Conservation (phyloP, 805 yeast species). For the Saccharomycopsis capsularis region DNA sequence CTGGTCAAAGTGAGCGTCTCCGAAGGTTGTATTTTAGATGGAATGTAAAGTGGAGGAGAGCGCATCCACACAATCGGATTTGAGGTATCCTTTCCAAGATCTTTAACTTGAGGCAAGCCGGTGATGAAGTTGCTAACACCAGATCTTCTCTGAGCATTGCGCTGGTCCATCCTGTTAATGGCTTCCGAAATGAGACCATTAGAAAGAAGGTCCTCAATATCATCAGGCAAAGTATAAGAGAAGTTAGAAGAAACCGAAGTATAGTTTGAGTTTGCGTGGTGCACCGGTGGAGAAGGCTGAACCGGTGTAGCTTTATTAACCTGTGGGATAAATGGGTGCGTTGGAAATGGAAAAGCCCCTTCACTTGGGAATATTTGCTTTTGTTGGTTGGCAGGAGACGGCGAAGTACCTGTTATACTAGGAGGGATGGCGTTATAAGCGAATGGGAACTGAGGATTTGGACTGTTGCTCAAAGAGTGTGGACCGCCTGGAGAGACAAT, state of each 20-base stretch:
- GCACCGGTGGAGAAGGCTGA: conserved; percentile 2
- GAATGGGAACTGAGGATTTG: too few species aligned
- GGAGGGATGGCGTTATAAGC: neutral
- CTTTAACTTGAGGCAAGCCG: neutral
- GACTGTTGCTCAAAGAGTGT: neutral
- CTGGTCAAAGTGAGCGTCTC: neutral
- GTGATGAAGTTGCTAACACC: neutral
- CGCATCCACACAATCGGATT: conserved; percentile 7
- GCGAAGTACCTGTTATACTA: neutral
- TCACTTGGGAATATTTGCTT: neutral
- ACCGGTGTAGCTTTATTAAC: neutral
- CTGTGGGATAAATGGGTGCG: neutral
- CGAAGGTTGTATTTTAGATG: conserved; percentile 5
- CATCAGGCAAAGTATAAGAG: conserved; percentile 10
- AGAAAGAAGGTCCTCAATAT: neutral
- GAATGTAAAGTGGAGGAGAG: conserved; percentile 10
- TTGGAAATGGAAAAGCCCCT: neutral
- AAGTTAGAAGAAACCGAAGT: conserved; percentile 5
- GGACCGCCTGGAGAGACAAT: neutral
- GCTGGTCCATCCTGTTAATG: neutral
- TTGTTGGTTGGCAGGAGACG: neutral
- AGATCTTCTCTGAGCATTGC: conserved; percentile 2
- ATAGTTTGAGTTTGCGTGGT: conserved; percentile 13
- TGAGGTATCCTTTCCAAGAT: neutral
- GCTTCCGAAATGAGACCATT: neutral